Evolutionary conservation across 441 rosid genomes (phyloP), one percentile per base, ranked within the genome.

Genomic region (Pelargonium cotyledonis): DNA sequence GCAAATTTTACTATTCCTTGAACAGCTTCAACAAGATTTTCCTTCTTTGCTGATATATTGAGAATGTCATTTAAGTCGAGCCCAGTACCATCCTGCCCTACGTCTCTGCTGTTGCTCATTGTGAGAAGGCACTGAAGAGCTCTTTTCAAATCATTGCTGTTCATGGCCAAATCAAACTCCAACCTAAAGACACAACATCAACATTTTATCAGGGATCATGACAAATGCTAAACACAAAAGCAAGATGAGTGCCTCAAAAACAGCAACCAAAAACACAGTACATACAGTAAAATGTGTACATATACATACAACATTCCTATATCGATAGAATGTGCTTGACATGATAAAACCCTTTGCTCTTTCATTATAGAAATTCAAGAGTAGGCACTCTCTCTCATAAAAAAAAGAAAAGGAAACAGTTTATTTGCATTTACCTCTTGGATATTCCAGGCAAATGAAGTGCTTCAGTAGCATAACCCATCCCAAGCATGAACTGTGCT

Each of bases 361-460:
- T 53, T 53, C 6, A 53, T 3, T 6, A 53, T n/a, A 53, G 21
- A 51, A 18, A n/a, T 6, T 53, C 19, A 53, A 53, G 58, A 53
- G 41, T 38, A 38, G 41, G 41, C 41, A 38, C 41, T 38, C 41
- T 38, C 35, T 4, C 35, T 29, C 35, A 2, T 29, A 4, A 6
- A 38, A 38, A 38, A 38, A 35, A 4, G 6, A 38, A 38, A 38
- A 6, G 41, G 41, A 6, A 38, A 38, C 41, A 38, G 41, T 38
- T 38, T 38, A 38, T 53, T 53, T 5, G 15, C 16, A n/a, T 47
- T 74, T 66, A 95, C 99, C 99, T 92, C 87, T 95, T 95, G 55
- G 99, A 95, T 85, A 95, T 87, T 77, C 99, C 99, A 78, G 99
- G 96, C 68, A 95, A 85, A 84, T 95, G 98, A 82, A 95, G 99